Evolutionary conservation across 805 yeast genomes (phyloP).

Genomic region (Ogataea dorogensis): DNA sequence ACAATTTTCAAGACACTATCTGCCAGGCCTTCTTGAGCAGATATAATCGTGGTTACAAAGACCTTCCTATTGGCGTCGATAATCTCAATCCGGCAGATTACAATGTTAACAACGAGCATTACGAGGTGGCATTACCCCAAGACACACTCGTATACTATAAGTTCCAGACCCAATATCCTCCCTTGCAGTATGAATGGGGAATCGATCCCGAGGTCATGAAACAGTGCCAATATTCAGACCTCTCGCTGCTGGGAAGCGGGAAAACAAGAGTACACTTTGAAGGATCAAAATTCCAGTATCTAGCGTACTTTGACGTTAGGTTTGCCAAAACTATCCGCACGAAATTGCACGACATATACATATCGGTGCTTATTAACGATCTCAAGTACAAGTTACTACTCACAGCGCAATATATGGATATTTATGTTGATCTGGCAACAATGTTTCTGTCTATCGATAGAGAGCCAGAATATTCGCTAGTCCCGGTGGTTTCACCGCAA

Average conservation of each 20-base stretch:
- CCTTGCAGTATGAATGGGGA: constrained; percentile 42
- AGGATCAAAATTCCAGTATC: constrained; percentile 59
- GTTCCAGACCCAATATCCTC: constrained; percentile 28
- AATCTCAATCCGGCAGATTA: constrained; percentile 23
- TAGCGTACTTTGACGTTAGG: constrained; percentile 65
- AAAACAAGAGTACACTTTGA: constrained; percentile 16
- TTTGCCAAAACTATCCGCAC: constrained; percentile 65
- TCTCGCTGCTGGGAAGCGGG: constrained; percentile 7
- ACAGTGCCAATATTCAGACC: constrained; percentile 47
- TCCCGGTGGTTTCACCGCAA: constrained; percentile 77
- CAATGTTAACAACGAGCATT: constrained; percentile 35
- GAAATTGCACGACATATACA: constrained; percentile 60
- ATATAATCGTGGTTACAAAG: constrained; percentile 55
- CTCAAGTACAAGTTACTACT: constrained; percentile 53
- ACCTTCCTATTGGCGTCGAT: constrained; percentile 19
- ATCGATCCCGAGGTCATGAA: constrained; percentile 40
- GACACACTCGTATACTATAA: constrained; percentile 17
- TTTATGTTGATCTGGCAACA: constrained; percentile 74
- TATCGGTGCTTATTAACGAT: constrained; percentile 63
- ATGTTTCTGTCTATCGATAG: constrained; percentile 72
- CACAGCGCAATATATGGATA: constrained; percentile 77
- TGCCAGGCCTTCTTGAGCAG: constrained; percentile 57
- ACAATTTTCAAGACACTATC: constrained; percentile 46
- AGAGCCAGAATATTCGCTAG: constrained; percentile 80
- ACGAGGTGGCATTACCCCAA: constrained; percentile 29